These are phyloP conservation scores for Neofusicoccum sp. DNA, from an alignment of 2,329 filamentous ascomycete genomes.

Conservation along the genomic window DNA sequence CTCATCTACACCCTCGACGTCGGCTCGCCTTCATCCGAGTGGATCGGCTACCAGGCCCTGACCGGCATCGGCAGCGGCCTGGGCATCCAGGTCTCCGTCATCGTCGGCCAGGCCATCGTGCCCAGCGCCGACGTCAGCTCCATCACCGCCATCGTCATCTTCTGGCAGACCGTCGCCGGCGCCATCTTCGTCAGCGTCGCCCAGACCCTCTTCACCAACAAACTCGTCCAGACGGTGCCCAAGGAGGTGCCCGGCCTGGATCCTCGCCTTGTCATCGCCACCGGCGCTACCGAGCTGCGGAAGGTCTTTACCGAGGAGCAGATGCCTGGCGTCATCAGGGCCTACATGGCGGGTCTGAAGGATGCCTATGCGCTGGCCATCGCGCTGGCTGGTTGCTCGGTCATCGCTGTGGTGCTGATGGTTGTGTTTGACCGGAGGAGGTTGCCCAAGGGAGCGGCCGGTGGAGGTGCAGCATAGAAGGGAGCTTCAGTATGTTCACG, in stretches of 20 bases:
- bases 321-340: constrained; percentile 27
- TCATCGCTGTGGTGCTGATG: constrained; percentile 4
- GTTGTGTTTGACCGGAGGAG: constrained; percentile 5
- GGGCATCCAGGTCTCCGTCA: constrained; percentile 44
- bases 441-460: constrained; percentile 13
- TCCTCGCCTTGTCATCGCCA: constrained; percentile 39
- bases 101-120: constrained; percentile 44
- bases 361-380: constrained; percentile 22
- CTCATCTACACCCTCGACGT: constrained; percentile 46
- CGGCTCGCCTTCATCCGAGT: constrained; percentile 40
- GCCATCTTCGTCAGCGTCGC: constrained; percentile 47
- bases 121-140: constrained; percentile 41
- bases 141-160: constrained; percentile 45
- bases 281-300: constrained; percentile 49
- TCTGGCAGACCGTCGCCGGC: constrained; percentile 47
- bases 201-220: constrained; percentile 47
- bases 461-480: constrained; percentile 5
- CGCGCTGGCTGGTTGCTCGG: constrained; percentile 18
- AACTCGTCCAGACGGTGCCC: constrained; percentile 38
- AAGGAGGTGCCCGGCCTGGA: constrained; percentile 40
- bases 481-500: background rate
- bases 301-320: constrained; percentile 33
- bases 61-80: constrained; percentile 48
- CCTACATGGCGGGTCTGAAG: constrained; percentile 32
- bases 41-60: constrained; percentile 54